phyloP scores from a whole-genome alignment of 139 green algal species.

The Monoraphidium neglectum region DNA sequence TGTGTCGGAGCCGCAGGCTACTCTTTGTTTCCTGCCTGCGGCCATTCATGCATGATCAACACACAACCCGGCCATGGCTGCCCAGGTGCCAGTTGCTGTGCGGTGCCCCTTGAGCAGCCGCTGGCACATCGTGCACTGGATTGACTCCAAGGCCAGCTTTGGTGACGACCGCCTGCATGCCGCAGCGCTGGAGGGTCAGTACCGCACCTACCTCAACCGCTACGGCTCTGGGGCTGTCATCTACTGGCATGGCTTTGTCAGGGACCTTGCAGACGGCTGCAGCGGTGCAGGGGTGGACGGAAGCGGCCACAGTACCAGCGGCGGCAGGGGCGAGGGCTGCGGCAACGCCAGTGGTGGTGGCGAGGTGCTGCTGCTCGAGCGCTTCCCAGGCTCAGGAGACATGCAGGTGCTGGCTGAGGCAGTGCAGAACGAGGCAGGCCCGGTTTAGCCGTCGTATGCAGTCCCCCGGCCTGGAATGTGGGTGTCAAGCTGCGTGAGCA shows the following conservation, averaged over 20 bases:
- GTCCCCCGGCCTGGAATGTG: too few species aligned
- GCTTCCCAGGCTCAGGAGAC: constrained; percentile 48
- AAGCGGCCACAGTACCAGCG: background rate
- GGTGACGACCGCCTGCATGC: constrained; percentile 72
- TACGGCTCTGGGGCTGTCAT: constrained; percentile 91
- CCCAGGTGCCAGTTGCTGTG: constrained; percentile 73
- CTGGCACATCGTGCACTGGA: constrained; percentile 82
- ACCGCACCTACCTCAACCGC: constrained; percentile 58
- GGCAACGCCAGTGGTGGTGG: background rate
- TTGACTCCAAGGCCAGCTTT: constrained; percentile 96
- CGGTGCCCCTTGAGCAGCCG: constrained; percentile 3
- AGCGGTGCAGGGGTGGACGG: too few species aligned
- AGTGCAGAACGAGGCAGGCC: too few species aligned
- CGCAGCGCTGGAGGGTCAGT: constrained; percentile 72
- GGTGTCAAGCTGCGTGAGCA: too few species aligned
- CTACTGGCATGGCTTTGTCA: constrained; percentile 90
- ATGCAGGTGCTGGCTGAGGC: constrained; percentile 47
- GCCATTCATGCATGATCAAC: background rate
- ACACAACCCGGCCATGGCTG: background rate
- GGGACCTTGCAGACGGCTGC: constrained; percentile 47
- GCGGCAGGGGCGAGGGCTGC: background rate
- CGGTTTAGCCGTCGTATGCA: too few species aligned
- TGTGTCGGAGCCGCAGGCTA: background rate
- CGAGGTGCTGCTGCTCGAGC: constrained; percentile 58
- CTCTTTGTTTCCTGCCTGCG: background rate